Conservation (phyloP, 768 basidiomycete species). For the Sarcodon sp. region DNA sequence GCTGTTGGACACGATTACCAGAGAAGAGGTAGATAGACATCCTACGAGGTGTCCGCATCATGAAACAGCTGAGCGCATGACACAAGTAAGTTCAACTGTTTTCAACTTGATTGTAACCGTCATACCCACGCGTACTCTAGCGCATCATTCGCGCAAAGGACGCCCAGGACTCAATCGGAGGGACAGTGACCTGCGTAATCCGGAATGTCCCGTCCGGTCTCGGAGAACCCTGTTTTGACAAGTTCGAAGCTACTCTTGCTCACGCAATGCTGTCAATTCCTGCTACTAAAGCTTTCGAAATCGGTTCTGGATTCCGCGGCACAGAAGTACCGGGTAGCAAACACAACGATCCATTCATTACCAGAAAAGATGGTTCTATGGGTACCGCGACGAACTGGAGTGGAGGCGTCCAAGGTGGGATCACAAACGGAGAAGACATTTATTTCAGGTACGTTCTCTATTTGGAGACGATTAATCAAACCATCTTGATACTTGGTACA, state of each 20-base stretch:
- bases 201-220: slow-evolving; percentile 83
- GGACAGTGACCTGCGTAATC: slow-evolving; percentile 95
- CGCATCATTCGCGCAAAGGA: slow-evolving; percentile 92
- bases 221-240: slow-evolving; percentile 97
- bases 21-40: slow-evolving; percentile 82
- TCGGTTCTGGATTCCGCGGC: slow-evolving; percentile 93
- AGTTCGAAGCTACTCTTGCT: slow-evolving; percentile 88
- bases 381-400: slow-evolving; percentile 91
- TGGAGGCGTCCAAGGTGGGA: slow-evolving; percentile 95
- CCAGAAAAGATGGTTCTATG: slow-evolving; percentile 51
- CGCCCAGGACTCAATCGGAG: slow-evolving; percentile 87
- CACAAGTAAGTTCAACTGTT: slow-evolving; percentile 37
- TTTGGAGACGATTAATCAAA: too few species aligned
- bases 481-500: not conserved
- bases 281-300: slow-evolving; percentile 96
- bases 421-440: slow-evolving; percentile 93
- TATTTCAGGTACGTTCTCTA: slow-evolving; percentile 72
- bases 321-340: slow-evolving; percentile 86
- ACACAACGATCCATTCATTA: slow-evolving; percentile 86
- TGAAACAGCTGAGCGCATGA: slow-evolving; percentile 86
- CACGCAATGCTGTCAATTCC: slow-evolving; percentile 99
- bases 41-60: slow-evolving; percentile 82
- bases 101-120: slow-evolving; percentile 1
- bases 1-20: slow-evolving; percentile 66
- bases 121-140: slow-evolving; percentile 23